Evolutionary conservation across 2,329 filamentous ascomycete species (phyloP).

Genomic region (Colletotrichum ledebouriae): DNA sequence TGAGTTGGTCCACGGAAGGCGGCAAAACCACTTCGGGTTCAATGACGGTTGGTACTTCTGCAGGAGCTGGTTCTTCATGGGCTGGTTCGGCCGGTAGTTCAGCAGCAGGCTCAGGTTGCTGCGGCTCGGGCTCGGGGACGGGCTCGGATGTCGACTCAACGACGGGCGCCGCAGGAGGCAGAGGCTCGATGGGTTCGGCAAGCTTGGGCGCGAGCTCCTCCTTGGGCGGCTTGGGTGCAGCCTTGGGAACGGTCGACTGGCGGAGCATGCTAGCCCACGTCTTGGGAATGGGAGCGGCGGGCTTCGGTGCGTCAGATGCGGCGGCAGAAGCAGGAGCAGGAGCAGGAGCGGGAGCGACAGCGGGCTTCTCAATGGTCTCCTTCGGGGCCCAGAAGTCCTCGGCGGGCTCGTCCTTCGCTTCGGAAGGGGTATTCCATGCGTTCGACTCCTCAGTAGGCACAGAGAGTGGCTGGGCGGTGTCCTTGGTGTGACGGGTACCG

Average conservation of each 20-base stretch:
- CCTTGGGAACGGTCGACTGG: conserved; percentile 69
- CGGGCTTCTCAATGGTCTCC: conserved; percentile 54
- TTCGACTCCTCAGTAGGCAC: conserved; percentile 78
- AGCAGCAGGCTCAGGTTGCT: conserved; percentile 53
- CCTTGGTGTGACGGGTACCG: conserved; percentile 65
- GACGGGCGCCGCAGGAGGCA: conserved; percentile 45
- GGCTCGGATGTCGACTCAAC: conserved; percentile 45
- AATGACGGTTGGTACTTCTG: conserved; percentile 52
- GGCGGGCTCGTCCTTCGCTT: conserved; percentile 49
- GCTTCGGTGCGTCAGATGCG: conserved; percentile 54
- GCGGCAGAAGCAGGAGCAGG: conserved; percentile 47
- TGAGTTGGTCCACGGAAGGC: conserved; percentile 85
- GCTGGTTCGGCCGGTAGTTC: conserved; percentile 48
- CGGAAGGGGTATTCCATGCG: conserved; percentile 66
- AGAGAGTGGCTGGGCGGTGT: conserved; percentile 69
- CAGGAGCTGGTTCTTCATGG: conserved; percentile 46
- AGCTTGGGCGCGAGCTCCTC: conserved; percentile 62
- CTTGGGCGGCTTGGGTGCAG: conserved; percentile 65
- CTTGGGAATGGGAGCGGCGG: conserved; percentile 61
- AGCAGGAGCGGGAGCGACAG: conserved; percentile 50
- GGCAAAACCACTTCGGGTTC: conserved; percentile 70
- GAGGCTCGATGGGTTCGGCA: conserved; percentile 59
- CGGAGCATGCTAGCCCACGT: conserved; percentile 84
- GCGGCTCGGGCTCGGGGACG: conserved; percentile 52
- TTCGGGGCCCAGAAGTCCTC: conserved; percentile 58